Percentiles rank a stretch among this genome's conserved stretches.
These are phyloP conservation scores for Backusella morwellensis DNA, from an alignment of 192 early-diverging fungal species.

Conservation along the genomic window DNA sequence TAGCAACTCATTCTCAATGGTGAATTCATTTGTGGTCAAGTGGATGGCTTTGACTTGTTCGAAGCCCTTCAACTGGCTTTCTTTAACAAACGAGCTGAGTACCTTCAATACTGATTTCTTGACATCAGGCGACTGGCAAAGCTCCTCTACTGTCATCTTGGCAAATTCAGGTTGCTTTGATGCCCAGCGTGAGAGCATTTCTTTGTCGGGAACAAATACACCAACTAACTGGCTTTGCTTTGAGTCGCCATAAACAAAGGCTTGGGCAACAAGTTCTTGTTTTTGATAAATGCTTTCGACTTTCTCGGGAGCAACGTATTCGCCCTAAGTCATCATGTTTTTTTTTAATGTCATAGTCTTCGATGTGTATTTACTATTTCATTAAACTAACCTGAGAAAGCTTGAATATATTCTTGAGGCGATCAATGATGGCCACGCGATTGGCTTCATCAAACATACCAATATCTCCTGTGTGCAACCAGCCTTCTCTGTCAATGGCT, in stretches of 20 bases:
- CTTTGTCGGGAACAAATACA: slow-evolving; percentile 81
- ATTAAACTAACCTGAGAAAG: not conserved
- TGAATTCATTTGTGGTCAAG: slow-evolving; percentile 72
- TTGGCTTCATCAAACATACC: slow-evolving; percentile 73
- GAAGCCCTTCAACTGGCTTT: slow-evolving; percentile 79
- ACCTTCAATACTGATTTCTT: slow-evolving; percentile 54
- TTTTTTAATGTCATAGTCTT: not conserved
- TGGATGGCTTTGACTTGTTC: slow-evolving; percentile 77
- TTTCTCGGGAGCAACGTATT: slow-evolving; percentile 93
- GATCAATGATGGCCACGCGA: slow-evolving; percentile 78
- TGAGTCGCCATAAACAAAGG: slow-evolving; percentile 93
- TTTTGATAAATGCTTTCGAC: slow-evolving; percentile 77
- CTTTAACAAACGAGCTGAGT: slow-evolving; percentile 54
- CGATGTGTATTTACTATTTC: not conserved
- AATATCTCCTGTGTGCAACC: slow-evolving; percentile 88
- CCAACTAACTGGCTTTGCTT: slow-evolving; percentile 82
- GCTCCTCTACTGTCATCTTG: slow-evolving; percentile 40
- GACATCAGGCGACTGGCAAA: slow-evolving; percentile 36
- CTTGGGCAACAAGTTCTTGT: slow-evolving; percentile 73
- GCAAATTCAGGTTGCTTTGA: slow-evolving; percentile 22
- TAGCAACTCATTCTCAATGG: slow-evolving; percentile 77
- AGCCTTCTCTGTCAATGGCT: slow-evolving; percentile 77
- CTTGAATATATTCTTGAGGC: slow-evolving; percentile 79
- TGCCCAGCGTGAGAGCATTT: slow-evolving; percentile 67
- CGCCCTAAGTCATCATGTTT: slow-evolving; percentile 57